phyloP scores from a whole-genome alignment of 176 grass and related monocot genomes.

The Musa itinerans region DNA sequence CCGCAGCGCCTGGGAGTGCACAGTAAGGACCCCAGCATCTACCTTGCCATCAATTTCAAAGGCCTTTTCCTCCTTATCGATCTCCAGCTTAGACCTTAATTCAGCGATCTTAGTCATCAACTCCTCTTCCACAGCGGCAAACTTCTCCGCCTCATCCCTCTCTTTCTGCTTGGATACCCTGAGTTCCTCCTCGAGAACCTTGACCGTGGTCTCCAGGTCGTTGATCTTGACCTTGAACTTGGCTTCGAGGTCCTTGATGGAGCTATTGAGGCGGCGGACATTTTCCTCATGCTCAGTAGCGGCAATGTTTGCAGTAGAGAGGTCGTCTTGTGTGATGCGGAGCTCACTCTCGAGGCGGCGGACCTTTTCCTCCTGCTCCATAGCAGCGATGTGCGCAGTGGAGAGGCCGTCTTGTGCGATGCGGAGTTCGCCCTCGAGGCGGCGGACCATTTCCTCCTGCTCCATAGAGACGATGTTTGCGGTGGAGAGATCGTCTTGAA shows the following conservation, averaged over 20 bases:
- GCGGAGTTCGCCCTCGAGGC: not conserved
- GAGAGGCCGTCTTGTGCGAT: not conserved
- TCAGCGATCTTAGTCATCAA: not conserved
- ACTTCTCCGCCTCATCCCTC: not conserved
- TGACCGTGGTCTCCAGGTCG: not conserved
- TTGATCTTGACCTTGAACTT: not conserved
- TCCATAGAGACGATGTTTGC: not conserved
- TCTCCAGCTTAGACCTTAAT: not conserved
- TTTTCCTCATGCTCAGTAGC: not conserved
- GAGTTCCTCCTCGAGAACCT: not conserved
- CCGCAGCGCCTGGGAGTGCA: not conserved
- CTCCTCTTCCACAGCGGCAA: not conserved
- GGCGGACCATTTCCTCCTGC: not conserved
- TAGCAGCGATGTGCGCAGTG: not conserved
- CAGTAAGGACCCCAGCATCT: not conserved
- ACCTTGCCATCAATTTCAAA: not conserved
- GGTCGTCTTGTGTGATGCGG: not conserved
- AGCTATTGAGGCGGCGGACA: not conserved
- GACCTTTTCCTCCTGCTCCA: not conserved
- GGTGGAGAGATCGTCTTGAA: not conserved
- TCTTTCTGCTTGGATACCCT: not conserved
- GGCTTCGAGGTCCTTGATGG: not conserved
- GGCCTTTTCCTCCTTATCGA: not conserved
- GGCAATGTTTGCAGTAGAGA: not conserved
- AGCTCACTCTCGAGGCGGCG: not conserved